Percentiles rank a stretch among this genome's conserved stretches.
Conservation (phyloP, 2,329 filamentous ascomycete species). For the Fusarium albidum region DNA sequence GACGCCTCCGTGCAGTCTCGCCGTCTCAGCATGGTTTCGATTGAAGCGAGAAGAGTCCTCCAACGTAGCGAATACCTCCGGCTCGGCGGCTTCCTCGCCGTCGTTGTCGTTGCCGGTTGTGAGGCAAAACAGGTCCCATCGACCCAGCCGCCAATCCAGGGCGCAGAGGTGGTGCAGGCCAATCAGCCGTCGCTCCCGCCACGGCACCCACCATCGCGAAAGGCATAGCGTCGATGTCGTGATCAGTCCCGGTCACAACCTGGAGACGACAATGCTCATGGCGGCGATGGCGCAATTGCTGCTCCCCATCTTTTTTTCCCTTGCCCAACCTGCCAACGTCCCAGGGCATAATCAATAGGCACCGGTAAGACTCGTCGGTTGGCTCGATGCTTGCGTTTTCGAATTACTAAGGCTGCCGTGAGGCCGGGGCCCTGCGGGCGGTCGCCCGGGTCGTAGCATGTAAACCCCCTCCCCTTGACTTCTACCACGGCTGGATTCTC, state of each 20-base stretch:
- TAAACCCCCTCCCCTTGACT: constrained; percentile 35
- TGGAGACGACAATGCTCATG: constrained; percentile 40
- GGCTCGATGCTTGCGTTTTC: constrained; percentile 32
- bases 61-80: constrained; percentile 35
- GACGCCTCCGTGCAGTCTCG: constrained; percentile 13
- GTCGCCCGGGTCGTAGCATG: constrained; percentile 40
- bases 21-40: constrained; percentile 10
- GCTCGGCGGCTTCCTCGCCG: constrained; percentile 38
- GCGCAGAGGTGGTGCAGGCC: constrained; percentile 36
- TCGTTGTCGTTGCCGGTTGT: constrained; percentile 30
- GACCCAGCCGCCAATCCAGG: constrained; percentile 37
- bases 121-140: constrained; percentile 37
- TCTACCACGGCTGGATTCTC: constrained; percentile 28
- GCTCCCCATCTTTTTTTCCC: constrained; percentile 37
- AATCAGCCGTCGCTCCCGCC: constrained; percentile 45
- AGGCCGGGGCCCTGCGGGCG: constrained; percentile 36
- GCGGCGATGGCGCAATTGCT: constrained; percentile 49
- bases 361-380: constrained; percentile 27
- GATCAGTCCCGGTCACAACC: constrained; percentile 52
- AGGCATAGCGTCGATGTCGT: constrained; percentile 62
- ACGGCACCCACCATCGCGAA: constrained; percentile 51
- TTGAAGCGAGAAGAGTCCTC: neutral
- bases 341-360: constrained; percentile 34
- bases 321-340: constrained; percentile 4
- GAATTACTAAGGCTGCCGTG: constrained; percentile 40